A percentile compares a stretch with the other conserved stretches of the same genome.
These are phyloP conservation scores for Sclerotinia borealis DNA, from an alignment of 2,329 filamentous ascomycete species.

Conservation along the genomic window DNA sequence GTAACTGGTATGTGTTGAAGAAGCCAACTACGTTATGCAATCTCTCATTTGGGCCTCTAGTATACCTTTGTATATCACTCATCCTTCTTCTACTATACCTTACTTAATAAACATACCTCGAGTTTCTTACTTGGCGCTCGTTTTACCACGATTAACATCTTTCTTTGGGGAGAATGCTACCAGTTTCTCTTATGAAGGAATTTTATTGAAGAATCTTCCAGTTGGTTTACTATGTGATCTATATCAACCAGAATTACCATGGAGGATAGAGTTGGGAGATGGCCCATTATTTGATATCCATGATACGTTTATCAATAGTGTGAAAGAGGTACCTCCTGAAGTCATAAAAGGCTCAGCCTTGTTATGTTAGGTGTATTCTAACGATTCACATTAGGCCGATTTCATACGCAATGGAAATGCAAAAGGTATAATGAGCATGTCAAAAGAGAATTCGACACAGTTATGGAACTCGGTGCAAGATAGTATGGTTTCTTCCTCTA, in stretches of 20 bases:
- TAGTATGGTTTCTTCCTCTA: constrained; percentile 38
- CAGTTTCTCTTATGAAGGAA: constrained; percentile 57
- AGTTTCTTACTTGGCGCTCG: constrained; percentile 61
- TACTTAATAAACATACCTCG: constrained; percentile 53
- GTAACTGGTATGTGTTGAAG: not conserved
- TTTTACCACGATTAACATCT: constrained; percentile 54
- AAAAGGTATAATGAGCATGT: constrained; percentile 65
- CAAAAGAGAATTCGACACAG: constrained; percentile 59
- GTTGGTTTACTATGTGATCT: constrained; percentile 64
- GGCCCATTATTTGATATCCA: constrained; percentile 48
- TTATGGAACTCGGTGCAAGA: constrained; percentile 60
- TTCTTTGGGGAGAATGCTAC: constrained; percentile 51
- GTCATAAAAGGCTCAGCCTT: not conserved
- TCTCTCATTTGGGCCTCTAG: constrained; percentile 31
- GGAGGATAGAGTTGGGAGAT: constrained; percentile 54
- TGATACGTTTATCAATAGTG: constrained; percentile 62
- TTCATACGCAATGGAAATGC: constrained; percentile 65
- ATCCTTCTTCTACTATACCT: constrained; percentile 28
- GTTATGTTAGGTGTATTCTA: too few relatives aligned
- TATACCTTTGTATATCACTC: constrained; percentile 32
- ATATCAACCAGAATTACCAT: constrained; percentile 50
- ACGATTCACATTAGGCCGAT: constrained; percentile 37
- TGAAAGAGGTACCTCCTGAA: constrained; percentile 50
- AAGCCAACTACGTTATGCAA: constrained; percentile 22
- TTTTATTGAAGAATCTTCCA: constrained; percentile 65